phyloP scores from a whole-genome alignment of 164 flowering plant genomes.

The Nelumbo lutea region DNA sequence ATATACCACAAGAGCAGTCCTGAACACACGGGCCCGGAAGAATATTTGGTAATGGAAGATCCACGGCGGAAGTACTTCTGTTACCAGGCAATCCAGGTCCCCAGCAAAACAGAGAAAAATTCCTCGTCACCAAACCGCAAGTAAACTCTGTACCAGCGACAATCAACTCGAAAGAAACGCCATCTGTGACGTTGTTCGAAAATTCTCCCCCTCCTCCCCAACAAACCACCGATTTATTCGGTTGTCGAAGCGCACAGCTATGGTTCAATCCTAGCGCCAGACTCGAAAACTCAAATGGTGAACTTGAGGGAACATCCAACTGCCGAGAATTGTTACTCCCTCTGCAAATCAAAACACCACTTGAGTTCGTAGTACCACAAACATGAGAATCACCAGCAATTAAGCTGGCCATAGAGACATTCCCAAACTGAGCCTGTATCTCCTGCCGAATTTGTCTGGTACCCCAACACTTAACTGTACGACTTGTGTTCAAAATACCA shows the following conservation, averaged over 20 bases:
- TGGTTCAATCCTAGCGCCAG: slow-evolving; percentile 46
- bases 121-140: slow-evolving; percentile 62
- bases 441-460: neutral
- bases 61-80: slow-evolving; percentile 6
- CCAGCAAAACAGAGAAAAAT: slow-evolving; percentile 73
- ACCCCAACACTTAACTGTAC: slow-evolving; percentile 50
- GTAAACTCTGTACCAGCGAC: slow-evolving; percentile 59
- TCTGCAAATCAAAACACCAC: slow-evolving; percentile 42
- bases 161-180: slow-evolving; percentile 41
- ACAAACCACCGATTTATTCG: slow-evolving; percentile 50
- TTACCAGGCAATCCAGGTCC: slow-evolving; percentile 52
- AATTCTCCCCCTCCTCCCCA: slow-evolving; percentile 56
- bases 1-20: slow-evolving; percentile 38
- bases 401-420: slow-evolving; percentile 35
- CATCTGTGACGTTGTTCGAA: slow-evolving; percentile 18
- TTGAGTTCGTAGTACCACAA: slow-evolving; percentile 41
- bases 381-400: slow-evolving; percentile 55
- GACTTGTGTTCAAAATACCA: slow-evolving; percentile 33
- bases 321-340: slow-evolving; percentile 50
- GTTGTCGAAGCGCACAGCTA: slow-evolving; percentile 42
- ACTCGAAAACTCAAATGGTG: slow-evolving; percentile 19
- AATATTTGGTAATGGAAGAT: slow-evolving; percentile 36
- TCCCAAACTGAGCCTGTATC: slow-evolving; percentile 20
- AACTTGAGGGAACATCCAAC: slow-evolving; percentile 27
- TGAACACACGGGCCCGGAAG: slow-evolving; percentile 77